Evolutionary conservation across 179 eudicot species (phyloP).

Genomic region (Spergularia azorica): DNA sequence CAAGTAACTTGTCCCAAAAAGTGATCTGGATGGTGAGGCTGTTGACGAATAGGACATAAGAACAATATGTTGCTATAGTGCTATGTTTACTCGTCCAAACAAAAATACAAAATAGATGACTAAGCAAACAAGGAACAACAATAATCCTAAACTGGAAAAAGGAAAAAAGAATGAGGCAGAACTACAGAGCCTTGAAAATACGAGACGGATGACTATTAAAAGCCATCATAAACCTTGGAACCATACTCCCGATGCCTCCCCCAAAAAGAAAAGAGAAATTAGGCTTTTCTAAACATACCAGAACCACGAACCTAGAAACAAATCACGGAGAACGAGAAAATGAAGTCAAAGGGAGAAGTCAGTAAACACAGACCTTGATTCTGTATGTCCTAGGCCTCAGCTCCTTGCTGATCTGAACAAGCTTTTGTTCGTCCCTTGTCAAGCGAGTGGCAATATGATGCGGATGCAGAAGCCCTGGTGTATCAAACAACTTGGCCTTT

Average conservation of each 20-base stretch:
- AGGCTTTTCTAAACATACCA: neutral
- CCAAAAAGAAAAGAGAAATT: neutral
- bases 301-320: neutral
- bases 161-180: no score
- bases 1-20: no score
- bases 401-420: conserved; percentile 74
- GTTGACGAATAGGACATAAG: no score
- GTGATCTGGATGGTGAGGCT: no score
- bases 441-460: conserved; percentile 80
- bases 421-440: conserved; percentile 87
- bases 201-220: neutral
- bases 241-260: neutral
- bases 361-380: conserved; percentile 57
- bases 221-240: neutral
- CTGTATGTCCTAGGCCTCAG: conserved; percentile 92
- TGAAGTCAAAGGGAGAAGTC: neutral
- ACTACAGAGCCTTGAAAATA: neutral
- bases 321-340: neutral
- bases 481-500: conserved; percentile 86
- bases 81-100: no score
- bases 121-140: no score
- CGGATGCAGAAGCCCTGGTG: conserved; percentile 92
- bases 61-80: no score
- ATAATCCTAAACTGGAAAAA: no score
- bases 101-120: no score